These are phyloP conservation scores for Phlebiopsis gigantea DNA, from an alignment of 768 basidiomycete genomes.

Conservation along the genomic window DNA sequence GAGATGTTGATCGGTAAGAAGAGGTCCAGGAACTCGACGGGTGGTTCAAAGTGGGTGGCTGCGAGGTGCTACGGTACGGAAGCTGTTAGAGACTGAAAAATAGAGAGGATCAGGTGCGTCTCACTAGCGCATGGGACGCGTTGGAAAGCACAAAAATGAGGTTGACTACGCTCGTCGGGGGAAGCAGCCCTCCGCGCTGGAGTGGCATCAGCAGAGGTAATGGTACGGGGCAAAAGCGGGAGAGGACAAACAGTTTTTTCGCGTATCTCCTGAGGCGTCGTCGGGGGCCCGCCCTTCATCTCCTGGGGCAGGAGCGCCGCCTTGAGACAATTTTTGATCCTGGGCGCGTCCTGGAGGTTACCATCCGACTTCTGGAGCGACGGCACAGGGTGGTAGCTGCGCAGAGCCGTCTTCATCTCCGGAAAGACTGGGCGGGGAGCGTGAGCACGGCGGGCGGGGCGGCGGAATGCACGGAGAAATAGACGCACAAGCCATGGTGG, in stretches of 20 bases:
- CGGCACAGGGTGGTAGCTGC: slow-evolving; percentile 77
- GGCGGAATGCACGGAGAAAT: slow-evolving; percentile 8
- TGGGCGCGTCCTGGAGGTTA: slow-evolving; percentile 73
- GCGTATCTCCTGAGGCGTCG: slow-evolving; percentile 54
- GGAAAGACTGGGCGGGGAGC: slow-evolving; percentile 51
- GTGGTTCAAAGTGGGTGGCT: slow-evolving; percentile 66
- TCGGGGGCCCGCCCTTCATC: slow-evolving; percentile 33
- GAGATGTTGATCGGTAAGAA: slow-evolving; percentile 75
- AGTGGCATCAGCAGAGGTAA: neutral
- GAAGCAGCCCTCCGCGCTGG: slow-evolving; percentile 55
- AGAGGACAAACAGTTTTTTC: slow-evolving; percentile 41
- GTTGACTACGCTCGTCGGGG: slow-evolving; percentile 84
- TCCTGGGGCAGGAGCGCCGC: slow-evolving; percentile 47
- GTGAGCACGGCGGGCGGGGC: slow-evolving; percentile 4
- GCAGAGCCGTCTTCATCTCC: slow-evolving; percentile 72
- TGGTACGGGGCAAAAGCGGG: neutral
- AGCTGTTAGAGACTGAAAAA: neutral
- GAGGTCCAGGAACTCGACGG: slow-evolving; percentile 74
- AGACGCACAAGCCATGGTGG: slow-evolving; percentile 79
- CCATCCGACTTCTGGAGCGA: slow-evolving; percentile 62
- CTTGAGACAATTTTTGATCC: slow-evolving; percentile 74
- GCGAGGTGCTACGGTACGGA: slow-evolving; percentile 15
- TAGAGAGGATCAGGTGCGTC: neutral
- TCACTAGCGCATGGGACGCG: slow-evolving; percentile 61
- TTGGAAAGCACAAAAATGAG: slow-evolving; percentile 79